Conservation (phyloP, 192 early-diverging fungal genomes). For the Mortierella claussenii region DNA sequence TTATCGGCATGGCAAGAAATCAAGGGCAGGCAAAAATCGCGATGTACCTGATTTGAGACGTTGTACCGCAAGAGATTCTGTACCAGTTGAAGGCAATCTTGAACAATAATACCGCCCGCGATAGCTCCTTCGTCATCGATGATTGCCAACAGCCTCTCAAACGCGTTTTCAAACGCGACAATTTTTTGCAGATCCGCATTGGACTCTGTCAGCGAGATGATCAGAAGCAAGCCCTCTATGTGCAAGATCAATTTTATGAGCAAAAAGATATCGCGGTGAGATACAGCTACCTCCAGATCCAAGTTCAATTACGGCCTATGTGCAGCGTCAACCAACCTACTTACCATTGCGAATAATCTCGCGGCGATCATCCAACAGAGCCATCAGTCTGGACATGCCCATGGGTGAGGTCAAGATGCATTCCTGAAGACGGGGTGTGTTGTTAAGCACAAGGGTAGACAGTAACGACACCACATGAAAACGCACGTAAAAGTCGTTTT, state of each 20-base stretch:
- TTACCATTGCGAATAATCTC: slow-evolving; percentile 96
- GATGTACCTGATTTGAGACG: slow-evolving; percentile 96
- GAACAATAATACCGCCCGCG: slow-evolving; percentile 94
- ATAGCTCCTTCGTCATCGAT: slow-evolving; percentile 92
- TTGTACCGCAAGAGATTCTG: slow-evolving; percentile 95
- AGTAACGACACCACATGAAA: slow-evolving; percentile 92
- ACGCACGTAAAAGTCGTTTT: slow-evolving; percentile 95
- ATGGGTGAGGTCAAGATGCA: slow-evolving; percentile 88
- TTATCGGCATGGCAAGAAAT: no score
- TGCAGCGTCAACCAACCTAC: slow-evolving; percentile 1
- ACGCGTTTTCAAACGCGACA: slow-evolving; percentile 98
- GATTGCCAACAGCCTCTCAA: slow-evolving; percentile 90
- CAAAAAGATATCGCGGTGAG: neutral
- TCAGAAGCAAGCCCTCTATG: slow-evolving; percentile 88
- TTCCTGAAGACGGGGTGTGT: slow-evolving; percentile 76
- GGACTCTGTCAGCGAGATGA: slow-evolving; percentile 91
- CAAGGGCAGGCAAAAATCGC: no score
- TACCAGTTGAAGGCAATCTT: slow-evolving; percentile 94
- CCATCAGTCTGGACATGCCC: slow-evolving; percentile 89
- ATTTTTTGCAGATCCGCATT: slow-evolving; percentile 99
- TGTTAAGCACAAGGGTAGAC: slow-evolving; percentile 73
- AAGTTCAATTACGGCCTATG: no score
- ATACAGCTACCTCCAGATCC: no score
- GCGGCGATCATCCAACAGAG: slow-evolving; percentile 90
- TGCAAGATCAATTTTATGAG: neutral